Evolutionary conservation across 108 stramenopile genomes (phyloP), one percentile per base, ranked within the genome.

Genomic region (Nannochloropsis salina): DNA sequence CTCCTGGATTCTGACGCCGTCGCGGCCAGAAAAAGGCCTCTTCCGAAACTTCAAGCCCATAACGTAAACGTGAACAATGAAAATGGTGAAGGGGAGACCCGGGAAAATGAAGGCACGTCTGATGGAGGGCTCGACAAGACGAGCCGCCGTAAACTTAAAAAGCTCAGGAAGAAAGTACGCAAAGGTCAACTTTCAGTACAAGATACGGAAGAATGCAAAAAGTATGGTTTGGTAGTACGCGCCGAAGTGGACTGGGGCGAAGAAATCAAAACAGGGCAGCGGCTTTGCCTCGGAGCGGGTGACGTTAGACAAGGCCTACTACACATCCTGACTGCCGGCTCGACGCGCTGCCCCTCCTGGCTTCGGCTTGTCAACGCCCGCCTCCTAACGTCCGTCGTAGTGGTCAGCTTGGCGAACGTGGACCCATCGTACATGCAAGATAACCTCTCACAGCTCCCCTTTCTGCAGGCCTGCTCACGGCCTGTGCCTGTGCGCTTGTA

Each of bases 231-330:
- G 0, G 61, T 74, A n/a, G 61, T 74, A n/a, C 61, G 61, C 20
- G 61, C 61, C 61, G 61, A 74, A n/a, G 61, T 74, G 61, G 61
- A 74, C n/a, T 74, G 61, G 61, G n/a, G 61, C 61, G 61, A 74
- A n/a, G 61, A 74, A 6, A 74, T 74, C 3, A 74, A 74, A n/a
- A n/a, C 15, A 4, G 61, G 61, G 20, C 61, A n/a, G n/a, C 61
- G 61, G 61, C 61, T n/a, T 74, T 74, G 61, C 2, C 8, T 74
- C 3, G 61, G 61, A 15, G 20, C 61, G 61, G 61, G 61, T 15
- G 61, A 74, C 61, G 15, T 74, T 15, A 15, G 61, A 15, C 61
- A n/a, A n/a, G 61, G 20, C 20, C 15, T 74, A 4, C 20, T 74
- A 8, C 61, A 74, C 61, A 74, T 74, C 61, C n/a, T 74, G 61